Evolutionary conservation across 2,329 filamentous ascomycete species (phyloP), one percentile per base, ranked within the genome.

Genomic region (Ascochyta fabae): DNA sequence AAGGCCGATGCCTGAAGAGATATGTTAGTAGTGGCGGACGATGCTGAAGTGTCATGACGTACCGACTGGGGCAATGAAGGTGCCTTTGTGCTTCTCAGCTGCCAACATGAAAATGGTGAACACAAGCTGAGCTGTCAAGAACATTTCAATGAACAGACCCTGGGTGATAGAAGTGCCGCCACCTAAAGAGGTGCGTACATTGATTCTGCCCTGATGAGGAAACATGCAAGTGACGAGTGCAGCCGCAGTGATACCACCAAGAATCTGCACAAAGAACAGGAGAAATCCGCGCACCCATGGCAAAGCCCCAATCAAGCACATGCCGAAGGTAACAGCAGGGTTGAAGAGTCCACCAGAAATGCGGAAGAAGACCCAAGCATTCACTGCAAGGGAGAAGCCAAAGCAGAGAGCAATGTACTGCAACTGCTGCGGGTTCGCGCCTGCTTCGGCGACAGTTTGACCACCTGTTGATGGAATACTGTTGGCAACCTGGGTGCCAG

Each of bases 1-100:
- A 6, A 90, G 75, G 2, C 89, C 89, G 62, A 56, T 56, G 5
- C 53, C 53, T 56, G 19, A 3, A 12, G 10, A 27, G 38, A 36
- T 2, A 9, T 6, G 3, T 47, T 26, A 47, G 38, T 19, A 29
- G 16, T 9, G 9, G 16, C 6, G 15, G n/a, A 24, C 1, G 23
- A 31, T 7, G 29, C 13, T 9, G 16, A 13, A 15, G 6, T 15
- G 15, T 12, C 7, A 6, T 8, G 3, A 43, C 53, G 91, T 89
- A 16, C 85, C 87, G 5, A 91, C 75, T 0, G 88, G 88, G 6
- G 78, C 78, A 48, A 80, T 75, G 58, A 78, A 79, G 6, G 77
- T 80, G n/a, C 73, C 77, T 77, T 91, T 90, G 72, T 90, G 86
- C 47, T 67, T 65, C 40, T 67, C 63, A 9, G 85, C 83, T 0